phyloP scores from a whole-genome alignment of 441 rosid species.

The Biscutella laevigata region DNA sequence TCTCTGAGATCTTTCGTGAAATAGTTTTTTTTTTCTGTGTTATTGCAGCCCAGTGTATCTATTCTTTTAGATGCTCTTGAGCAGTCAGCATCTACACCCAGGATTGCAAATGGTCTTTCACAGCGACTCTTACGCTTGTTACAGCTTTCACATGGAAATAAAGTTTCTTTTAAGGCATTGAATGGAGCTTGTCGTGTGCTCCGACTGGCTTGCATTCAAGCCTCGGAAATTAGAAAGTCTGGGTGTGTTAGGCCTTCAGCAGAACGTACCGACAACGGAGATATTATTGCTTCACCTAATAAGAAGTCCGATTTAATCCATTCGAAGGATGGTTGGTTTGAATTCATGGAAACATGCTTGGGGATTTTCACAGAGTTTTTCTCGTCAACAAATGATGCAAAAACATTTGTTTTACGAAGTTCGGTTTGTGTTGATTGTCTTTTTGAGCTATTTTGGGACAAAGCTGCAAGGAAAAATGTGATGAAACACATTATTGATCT shows the following conservation, averaged over 20 bases:
- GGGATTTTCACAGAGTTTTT: conserved; percentile 57
- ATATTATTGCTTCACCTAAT: conserved; percentile 24
- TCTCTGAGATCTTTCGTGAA: background rate
- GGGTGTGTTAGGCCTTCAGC: conserved; percentile 23
- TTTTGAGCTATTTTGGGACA: conserved; percentile 96
- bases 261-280: conserved; percentile 24
- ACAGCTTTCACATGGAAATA: conserved; percentile 67
- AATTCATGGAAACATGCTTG: conserved; percentile 64
- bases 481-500: conserved; percentile 65
- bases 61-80: conserved; percentile 84
- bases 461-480: conserved; percentile 54
- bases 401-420: conserved; percentile 51
- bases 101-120: conserved; percentile 53
- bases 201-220: conserved; percentile 70
- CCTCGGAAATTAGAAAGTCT: conserved; percentile 50
- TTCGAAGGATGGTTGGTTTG: conserved; percentile 40
- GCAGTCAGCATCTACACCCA: conserved; percentile 67
- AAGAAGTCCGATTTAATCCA: conserved; percentile 31
- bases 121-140: conserved; percentile 63
- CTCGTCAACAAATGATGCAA: conserved; percentile 54
- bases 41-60: conserved; percentile 74
- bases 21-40: conserved; percentile 1
- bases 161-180: conserved; percentile 58
- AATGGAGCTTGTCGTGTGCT: conserved; percentile 73
- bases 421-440: conserved; percentile 63